Base-by-base conservation (phyloP, 345 rosid genomes). In the Arabidopsis arenosa region DNA sequence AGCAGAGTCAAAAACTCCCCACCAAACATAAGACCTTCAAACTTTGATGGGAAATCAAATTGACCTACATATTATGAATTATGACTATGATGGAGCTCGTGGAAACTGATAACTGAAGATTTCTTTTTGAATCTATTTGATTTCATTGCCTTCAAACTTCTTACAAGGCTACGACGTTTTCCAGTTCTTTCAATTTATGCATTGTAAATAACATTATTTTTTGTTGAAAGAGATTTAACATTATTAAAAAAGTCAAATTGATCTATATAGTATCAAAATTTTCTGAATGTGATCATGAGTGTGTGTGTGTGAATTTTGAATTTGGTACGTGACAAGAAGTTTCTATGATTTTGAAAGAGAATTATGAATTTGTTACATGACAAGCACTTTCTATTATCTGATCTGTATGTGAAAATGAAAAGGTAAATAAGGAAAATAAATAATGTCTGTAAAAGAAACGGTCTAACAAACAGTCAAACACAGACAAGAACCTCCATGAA, bases 401-500 rank as follows among this genome's bases (percentile, higher is more conserved):
- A 48, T 59, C 5, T 35, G 14, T 58, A 15, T 7, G n/a, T 35
- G 33, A 5, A 45, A 70, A 35, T 49, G 28, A 37, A 9, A 36
- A 36, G 39, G 33, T 7, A 48, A 48, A 47, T 9, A 21, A 23
- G 60, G 28, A 23, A 52, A 14, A 40, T n/a, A 52, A 14, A 40
- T n/a, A 40, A 62, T 5, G 61, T 39, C 43, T 51, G 52, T 39
- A 52, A 28, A 72, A 28, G 2, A 62, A 72, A 51, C 43, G 15
- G 14, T 72, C 30, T 48, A 72, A 72, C 69, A 48, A 37, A 74
- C 65, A 64, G 65, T 56, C 71, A 54, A 52, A 40, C 37, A 47
- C 56, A 35, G 58, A 4, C 7, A 71, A 40, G 6, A 15, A 5
- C 32, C 18, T 45, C 37, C 56, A 63, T 43, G 14, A 40, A 30